phyloP scores from a whole-genome alignment of 2,329 filamentous ascomycete species.

The Endothia cerciana region DNA sequence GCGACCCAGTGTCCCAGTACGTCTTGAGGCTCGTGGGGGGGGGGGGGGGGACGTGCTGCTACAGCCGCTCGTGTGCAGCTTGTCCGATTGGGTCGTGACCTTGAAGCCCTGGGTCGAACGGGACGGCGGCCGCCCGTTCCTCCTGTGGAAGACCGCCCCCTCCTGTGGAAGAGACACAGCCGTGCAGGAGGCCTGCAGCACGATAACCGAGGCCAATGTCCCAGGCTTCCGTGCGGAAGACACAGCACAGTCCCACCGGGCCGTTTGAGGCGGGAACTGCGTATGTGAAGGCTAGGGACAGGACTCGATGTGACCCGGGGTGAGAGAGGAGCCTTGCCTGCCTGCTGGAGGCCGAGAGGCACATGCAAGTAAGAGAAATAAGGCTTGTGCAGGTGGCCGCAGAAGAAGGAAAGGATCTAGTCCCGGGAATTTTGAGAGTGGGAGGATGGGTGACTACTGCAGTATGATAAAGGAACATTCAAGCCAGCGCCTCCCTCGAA shows the following conservation, averaged over 20 bases:
- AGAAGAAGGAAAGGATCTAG: conserved; percentile 23
- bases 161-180: not conserved
- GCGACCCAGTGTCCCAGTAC: conserved; percentile 5
- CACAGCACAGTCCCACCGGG: conserved; percentile 23
- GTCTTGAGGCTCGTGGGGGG: conserved; percentile 22
- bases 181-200: conserved; percentile 21
- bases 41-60: conserved; percentile 20
- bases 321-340: conserved; percentile 19
- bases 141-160: not conserved
- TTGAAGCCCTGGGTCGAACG: conserved; percentile 14
- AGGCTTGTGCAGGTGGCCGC: conserved; percentile 25
- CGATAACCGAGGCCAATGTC: conserved; percentile 15
- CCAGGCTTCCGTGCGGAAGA: conserved; percentile 26
- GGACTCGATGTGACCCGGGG: conserved; percentile 23
- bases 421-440: conserved; percentile 19
- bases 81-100: conserved; percentile 16
- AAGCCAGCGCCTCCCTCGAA: conserved; percentile 18
- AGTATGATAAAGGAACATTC: conserved; percentile 22
- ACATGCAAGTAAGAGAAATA: conserved; percentile 23
- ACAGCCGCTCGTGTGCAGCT: conserved; percentile 21
- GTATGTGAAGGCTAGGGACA: conserved; percentile 24
- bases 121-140: not conserved
- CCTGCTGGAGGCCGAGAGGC: conserved; percentile 25
- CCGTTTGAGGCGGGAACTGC: conserved; percentile 23
- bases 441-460: conserved; percentile 25